Base-by-base conservation (phyloP, 495 filamentous ascomycete genomes). In the Aspergillus avenaceus region DNA sequence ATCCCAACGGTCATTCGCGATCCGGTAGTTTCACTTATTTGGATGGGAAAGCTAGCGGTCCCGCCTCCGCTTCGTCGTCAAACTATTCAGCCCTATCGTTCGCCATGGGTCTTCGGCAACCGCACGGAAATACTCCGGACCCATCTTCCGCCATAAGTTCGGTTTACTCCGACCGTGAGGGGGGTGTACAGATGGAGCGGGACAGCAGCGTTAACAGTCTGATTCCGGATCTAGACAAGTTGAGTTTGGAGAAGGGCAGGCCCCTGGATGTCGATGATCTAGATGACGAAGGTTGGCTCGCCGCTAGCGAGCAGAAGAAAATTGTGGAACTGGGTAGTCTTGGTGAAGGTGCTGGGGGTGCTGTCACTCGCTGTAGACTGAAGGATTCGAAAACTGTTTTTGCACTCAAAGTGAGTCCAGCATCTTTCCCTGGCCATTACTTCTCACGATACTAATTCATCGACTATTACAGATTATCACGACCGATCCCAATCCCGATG, bases 301-400 rank as follows among this genome's bases (percentile, higher is more conserved):
- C 92, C 14, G 95, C 91, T 24, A 93, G 89, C 59, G 83, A 85
- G 61, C 87, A 92, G 60, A 88, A 88, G 61, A 81, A 88, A 62
- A 91, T 98, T 50, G 69, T 86, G 32, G 90, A 97, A 69, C 64
- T 96, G 32, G 95, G 95, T 7, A 90, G 87, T 61, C 70, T 98
- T 36, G 93, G 93, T 47, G 93, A 98, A 68, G 93, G 93, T 52
- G 91, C 95, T 40, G 93, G 93, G 45, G 93, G 93, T 60, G 93
- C 93, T 8, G 93, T 98, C 28, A 97, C 95, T 27, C 83, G 85
- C 57, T 95, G 90, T 67, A 86, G 81, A 65, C 75, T 98, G 48
- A 88, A 87, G 62, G 90, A 87, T 21, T 90, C 90, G 37, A 95
- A 93, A 69, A 97, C 90, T 0, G 81, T 96, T 19, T 98, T 98